phyloP scores from a whole-genome alignment of 257 asterid species.

The Solanum piurae region DNA sequence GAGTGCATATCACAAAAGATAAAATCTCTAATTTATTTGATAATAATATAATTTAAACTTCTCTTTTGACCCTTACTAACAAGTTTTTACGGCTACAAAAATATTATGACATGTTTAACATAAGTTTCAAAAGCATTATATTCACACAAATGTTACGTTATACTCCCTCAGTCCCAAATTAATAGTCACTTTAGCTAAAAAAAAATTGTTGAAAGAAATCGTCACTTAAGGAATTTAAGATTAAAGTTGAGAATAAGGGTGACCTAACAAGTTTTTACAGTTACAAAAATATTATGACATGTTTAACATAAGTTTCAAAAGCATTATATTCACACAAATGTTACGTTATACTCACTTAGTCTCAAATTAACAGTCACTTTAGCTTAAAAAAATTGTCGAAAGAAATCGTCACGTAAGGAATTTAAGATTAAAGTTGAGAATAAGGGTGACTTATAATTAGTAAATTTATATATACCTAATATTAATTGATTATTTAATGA shows the following conservation, averaged over 20 bases:
- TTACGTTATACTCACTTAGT: accelerated
- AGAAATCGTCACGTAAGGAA: accelerated
- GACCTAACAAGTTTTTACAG: accelerated
- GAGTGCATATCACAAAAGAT: not conserved
- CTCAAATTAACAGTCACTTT: no score
- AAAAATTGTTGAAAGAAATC: no score
- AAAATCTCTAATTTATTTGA: not conserved
- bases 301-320: accelerated
- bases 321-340: not conserved
- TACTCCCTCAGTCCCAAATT: accelerated
- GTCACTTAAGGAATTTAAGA: no score
- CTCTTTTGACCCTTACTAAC: not conserved
- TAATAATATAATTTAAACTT: no score
- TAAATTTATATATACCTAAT: no score
- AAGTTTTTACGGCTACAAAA: accelerated
- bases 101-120: not conserved
- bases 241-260: no score
- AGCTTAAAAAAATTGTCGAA: no score
- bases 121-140: accelerated
- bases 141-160: no score
- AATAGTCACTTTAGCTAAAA: not conserved
- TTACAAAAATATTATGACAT: not conserved
- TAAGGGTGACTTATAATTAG: not conserved
- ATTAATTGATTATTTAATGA: no score
- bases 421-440: no score